These are phyloP conservation scores for Vitis hybrid DNA, from an alignment of 177 flowering plant species.

Conservation along the genomic window DNA sequence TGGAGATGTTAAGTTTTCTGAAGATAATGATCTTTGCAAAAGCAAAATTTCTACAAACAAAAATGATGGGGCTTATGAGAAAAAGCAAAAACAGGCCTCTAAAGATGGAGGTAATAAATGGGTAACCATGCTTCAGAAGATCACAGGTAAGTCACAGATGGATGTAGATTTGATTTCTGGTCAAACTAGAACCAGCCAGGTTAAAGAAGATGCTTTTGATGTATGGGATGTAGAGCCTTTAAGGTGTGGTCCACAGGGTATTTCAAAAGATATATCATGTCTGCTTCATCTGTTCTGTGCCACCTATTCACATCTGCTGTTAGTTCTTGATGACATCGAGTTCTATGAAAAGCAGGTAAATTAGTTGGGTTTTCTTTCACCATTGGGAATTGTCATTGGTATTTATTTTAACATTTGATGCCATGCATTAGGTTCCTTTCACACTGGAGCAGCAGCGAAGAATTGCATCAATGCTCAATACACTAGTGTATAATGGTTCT, in stretches of 20 bases:
- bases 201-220: conserved; percentile 35
- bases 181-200: conserved; percentile 18
- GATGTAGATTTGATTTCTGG: conserved; percentile 27
- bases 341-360: conserved; percentile 96
- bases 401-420: conserved; percentile 13
- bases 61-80: conserved; percentile 29
- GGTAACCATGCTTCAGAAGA: conserved; percentile 62
- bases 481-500: conserved; percentile 82
- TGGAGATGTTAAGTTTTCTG: conserved; percentile 18
- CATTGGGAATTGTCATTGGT: not conserved
- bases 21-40: conserved; percentile 10
- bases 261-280: conserved; percentile 60
- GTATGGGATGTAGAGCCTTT: conserved; percentile 78
- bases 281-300: conserved; percentile 87
- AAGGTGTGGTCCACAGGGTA: conserved; percentile 63
- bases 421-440: conserved; percentile 71
- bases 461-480: conserved; percentile 79
- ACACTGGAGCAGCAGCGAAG: conserved; percentile 76
- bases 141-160: conserved; percentile 62
- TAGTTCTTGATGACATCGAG: conserved; percentile 94
- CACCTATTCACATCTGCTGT: conserved; percentile 75
- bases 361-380: not conserved
- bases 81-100: conserved; percentile 35
- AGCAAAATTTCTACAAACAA: conserved; percentile 24
- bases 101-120: conserved; percentile 70